Evolutionary conservation across 768 basidiomycete genomes (phyloP), one percentile per base, ranked within the genome.

Genomic region (Suillus subluteus): DNA sequence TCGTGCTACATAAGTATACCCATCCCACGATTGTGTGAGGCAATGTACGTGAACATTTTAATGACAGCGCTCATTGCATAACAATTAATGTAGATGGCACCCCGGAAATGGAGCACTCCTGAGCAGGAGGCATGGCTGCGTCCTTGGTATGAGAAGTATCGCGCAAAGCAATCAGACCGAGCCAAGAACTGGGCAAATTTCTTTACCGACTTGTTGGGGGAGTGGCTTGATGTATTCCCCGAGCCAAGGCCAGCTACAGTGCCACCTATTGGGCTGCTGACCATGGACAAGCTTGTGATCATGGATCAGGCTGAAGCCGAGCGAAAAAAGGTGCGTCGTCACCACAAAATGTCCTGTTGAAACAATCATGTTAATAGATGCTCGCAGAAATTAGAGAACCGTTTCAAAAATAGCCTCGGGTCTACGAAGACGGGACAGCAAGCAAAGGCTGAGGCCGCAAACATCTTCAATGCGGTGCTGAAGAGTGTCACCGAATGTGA

Each of bases 81-180:
- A 52, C 50, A 52, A 52, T 52, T 52, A 52, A 52, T 52, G 23
- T 52, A 52, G 50, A 52, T 52, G 50, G 23, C 50, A 52, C 50
- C 50, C 23, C 11, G 0, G 6, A 52, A 52, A 52, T 52, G 50
- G 50, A 52, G 50, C 13, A 52, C 50, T 52, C 50, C 50, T 52
- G 50, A 52, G 3, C 50, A 52, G 26, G 50, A 52, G 23, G 26
- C 6, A 26, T 52, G 50, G 50, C 50, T 52, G 50, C 0, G 6
- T 7, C 50, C 50, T 52, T 52, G 50, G 50, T 52, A 26, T 52
- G 50, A 52, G 26, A 52, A 52, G 50, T 26, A 52, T 15, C 6
- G 50, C 13, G 26, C 50, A 52, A 52, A 52, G 50, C 50, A 52
- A 52, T 52, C 50, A 52, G 50, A 52, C 48, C 1, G 23, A 50